Evolutionary conservation across 73 alveolate genomes (phyloP), one percentile per base, ranked within the genome.

Genomic region (Paramecium biaurelia): DNA sequence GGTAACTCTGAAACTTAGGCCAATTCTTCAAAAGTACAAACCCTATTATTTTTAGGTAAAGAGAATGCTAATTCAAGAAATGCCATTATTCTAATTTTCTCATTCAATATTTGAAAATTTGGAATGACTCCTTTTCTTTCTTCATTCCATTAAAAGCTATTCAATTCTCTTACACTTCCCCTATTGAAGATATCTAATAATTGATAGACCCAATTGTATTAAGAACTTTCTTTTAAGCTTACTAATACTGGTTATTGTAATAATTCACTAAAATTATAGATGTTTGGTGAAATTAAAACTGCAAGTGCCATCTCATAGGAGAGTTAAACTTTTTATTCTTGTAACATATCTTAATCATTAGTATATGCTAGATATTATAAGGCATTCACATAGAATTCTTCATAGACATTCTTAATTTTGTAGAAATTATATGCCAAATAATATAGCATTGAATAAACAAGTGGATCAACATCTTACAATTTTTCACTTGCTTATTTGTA

Each of bases 81-180:
- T 6, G 94, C 94, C 94, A 89, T 89, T 5, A 89, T 89, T 70
- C 94, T 68, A 26, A 89, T 89, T n/a, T 89, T 89, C 70, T 89
- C 94, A 63, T 63, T 63, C 23, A 63, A 14, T 1, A 63, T 6
- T 45, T 70, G 30, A 20, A 89, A 49, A 28, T 58, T 37, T 43
- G 79, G 70, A 24, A 28, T 37, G 18, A 57, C 23, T 63, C 12
- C 74, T 7, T 70, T 82, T 45, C 70, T 21, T 37, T 57, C 53
- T 49, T 70, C 92, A 41, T 38, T 70, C 53, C 30, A 89, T 89
- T 70, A 30, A 24, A 89, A 57, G 14, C 24, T 32, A 18, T 43
- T 41, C 12, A 63, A 89, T 72, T 89, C 47, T 37, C 24, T 35
- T 14, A 89, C 94, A 47, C 74, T 70, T 26, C 94, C 94, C 34